Conservation (phyloP, 352 stramenopile species). For the Aphanomyces cochlioides region DNA sequence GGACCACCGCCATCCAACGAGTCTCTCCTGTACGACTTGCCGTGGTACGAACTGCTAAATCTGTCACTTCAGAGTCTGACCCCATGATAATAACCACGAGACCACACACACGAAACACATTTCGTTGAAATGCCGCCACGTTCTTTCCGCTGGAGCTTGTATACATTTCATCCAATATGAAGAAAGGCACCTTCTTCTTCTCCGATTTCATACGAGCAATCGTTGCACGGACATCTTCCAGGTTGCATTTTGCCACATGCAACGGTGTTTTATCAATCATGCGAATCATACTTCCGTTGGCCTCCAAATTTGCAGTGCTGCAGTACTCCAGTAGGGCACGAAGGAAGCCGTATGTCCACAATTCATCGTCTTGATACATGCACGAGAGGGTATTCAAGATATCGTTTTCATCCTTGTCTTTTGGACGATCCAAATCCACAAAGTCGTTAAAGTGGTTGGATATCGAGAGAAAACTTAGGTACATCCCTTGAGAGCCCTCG, state of each 20-base stretch:
- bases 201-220: conserved; percentile 30
- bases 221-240: conserved; percentile 19
- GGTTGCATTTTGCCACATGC: conserved; percentile 22
- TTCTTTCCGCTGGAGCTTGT: conserved; percentile 22
- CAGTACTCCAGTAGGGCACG: conserved; percentile 28
- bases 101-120: conserved; percentile 35
- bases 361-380: conserved; percentile 12
- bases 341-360: conserved; percentile 33
- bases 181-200: conserved; percentile 31
- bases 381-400: conserved; percentile 20
- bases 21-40: background rate
- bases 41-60: background rate
- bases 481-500: conserved; percentile 10
- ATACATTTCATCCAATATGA: conserved; percentile 31
- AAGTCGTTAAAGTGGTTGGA: background rate
- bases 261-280: conserved; percentile 15
- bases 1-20: background rate
- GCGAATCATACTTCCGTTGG: conserved; percentile 21
- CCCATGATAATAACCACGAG: conserved; percentile 36
- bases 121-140: conserved; percentile 36
- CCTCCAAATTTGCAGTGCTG: conserved; percentile 14
- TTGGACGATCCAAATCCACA: conserved; percentile 9
- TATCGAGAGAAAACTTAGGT: conserved; percentile 24
- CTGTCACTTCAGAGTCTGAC: conserved; percentile 31
- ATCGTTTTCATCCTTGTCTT: background rate